Evolutionary conservation across 768 basidiomycete genomes (phyloP).

Genomic region (Boletus tomentosulus): DNA sequence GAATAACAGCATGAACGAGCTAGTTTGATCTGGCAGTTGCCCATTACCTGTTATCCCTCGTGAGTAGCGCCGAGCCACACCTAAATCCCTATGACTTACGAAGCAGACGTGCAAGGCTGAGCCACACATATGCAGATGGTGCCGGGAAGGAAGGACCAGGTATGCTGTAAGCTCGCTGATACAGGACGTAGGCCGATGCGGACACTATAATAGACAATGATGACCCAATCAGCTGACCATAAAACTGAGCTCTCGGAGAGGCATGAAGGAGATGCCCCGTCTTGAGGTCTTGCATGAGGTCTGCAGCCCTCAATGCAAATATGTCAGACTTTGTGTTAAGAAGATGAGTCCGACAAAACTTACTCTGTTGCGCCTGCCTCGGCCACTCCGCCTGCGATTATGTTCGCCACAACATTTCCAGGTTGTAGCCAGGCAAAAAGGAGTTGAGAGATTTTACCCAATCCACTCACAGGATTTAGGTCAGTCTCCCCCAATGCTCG

Average conservation of each 20-base stretch:
- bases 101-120: conserved; percentile 67
- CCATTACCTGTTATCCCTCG: conserved; percentile 59
- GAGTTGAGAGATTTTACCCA: conserved; percentile 93
- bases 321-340: not conserved
- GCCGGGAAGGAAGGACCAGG: conserved; percentile 95
- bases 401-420: conserved; percentile 94
- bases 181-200: conserved; percentile 81
- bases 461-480: conserved; percentile 84
- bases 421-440: conserved; percentile 94
- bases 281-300: conserved; percentile 98
- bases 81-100: conserved; percentile 42
- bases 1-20: conserved; percentile 75
- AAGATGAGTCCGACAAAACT: conserved; percentile 18
- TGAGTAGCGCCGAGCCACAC: not conserved
- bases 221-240: conserved; percentile 88
- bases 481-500: conserved; percentile 96
- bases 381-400: conserved; percentile 95
- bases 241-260: conserved; percentile 92
- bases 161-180: conserved; percentile 82
- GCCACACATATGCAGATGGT: conserved; percentile 94
- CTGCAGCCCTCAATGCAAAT: conserved; percentile 64
- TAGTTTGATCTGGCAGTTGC: conserved; percentile 70
- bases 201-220: conserved; percentile 86
- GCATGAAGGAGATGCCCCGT: conserved; percentile 91
- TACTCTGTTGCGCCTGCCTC: conserved; percentile 94